Conservation (phyloP, 805 yeast genomes). For the Scheffersomyces spartinae region DNA sequence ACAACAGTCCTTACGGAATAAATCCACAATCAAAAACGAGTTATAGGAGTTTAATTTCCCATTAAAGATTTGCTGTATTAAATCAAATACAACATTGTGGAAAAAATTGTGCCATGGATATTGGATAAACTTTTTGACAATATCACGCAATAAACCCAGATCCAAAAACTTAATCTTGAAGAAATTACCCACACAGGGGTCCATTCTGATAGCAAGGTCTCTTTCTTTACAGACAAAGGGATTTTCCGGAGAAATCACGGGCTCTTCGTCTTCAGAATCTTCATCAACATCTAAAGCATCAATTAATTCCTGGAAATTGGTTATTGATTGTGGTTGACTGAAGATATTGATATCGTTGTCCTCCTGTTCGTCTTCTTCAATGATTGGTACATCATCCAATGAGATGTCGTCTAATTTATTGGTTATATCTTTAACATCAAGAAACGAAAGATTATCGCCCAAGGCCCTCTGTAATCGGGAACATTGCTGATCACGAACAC, state of each 20-base stretch:
- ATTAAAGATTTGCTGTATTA: slow-evolving; percentile 87
- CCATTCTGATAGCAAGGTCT: slow-evolving; percentile 24
- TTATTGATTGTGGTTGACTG: background rate
- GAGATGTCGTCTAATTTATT: slow-evolving; percentile 25
- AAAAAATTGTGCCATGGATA: slow-evolving; percentile 96
- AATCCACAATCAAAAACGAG: slow-evolving; percentile 43
- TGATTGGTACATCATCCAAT: slow-evolving; percentile 17
- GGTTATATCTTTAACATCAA: slow-evolving; percentile 23
- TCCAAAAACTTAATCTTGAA: slow-evolving; percentile 78
- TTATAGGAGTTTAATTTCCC: slow-evolving; percentile 87
- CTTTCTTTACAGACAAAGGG: slow-evolving; percentile 30
- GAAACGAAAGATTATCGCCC: slow-evolving; percentile 14
- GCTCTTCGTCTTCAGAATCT: slow-evolving; percentile 34
- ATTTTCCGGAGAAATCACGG: slow-evolving; percentile 28
- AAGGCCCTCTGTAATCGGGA: slow-evolving; percentile 35
- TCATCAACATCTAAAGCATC: slow-evolving; percentile 18
- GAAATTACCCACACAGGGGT: slow-evolving; percentile 77
- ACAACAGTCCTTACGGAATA: slow-evolving; percentile 11
- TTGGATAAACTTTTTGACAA: slow-evolving; percentile 64
- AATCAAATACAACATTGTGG: slow-evolving; percentile 95
- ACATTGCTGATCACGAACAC: slow-evolving; percentile 34
- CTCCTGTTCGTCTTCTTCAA: slow-evolving; percentile 7
- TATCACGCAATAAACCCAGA: slow-evolving; percentile 51
- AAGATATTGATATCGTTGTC: background rate
- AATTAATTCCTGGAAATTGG: slow-evolving; percentile 7